Percentiles rank a stretch among this genome's conserved stretches.
Conservation (phyloP, 192 early-diverging fungal species). For the Coemansia sp. region DNA sequence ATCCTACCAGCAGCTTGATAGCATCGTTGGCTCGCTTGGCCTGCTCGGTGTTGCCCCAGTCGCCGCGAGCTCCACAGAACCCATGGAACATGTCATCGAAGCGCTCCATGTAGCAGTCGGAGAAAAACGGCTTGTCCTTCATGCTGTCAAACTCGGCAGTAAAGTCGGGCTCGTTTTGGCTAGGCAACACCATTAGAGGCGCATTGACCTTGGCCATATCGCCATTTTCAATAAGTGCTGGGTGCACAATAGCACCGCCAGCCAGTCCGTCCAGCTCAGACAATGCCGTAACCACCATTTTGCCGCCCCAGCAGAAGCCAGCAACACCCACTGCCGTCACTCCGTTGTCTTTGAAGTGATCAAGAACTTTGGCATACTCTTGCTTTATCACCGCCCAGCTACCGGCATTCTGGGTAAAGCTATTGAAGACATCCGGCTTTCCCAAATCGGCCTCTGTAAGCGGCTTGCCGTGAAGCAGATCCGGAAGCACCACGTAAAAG, state of each 20-base stretch:
- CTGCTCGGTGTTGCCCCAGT: slow-evolving; percentile 48
- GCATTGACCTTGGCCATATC: slow-evolving; percentile 55
- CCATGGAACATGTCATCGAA: slow-evolving; percentile 62
- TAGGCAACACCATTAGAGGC: slow-evolving; percentile 61
- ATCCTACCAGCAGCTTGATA: slow-evolving; percentile 53
- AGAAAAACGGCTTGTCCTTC: slow-evolving; percentile 52
- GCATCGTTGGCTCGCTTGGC: slow-evolving; percentile 56
- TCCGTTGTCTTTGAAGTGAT: slow-evolving; percentile 47
- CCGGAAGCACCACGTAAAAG: slow-evolving; percentile 65
- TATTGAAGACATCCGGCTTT: slow-evolving; percentile 33
- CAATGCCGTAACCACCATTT: slow-evolving; percentile 54
- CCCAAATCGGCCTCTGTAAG: slow-evolving; percentile 41
- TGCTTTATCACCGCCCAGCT: slow-evolving; percentile 29
- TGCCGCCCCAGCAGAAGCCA: slow-evolving; percentile 74
- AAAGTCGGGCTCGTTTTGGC: slow-evolving; percentile 60
- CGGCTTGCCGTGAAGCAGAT: slow-evolving; percentile 58
- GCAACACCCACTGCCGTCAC: slow-evolving; percentile 53
- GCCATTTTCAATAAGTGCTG: slow-evolving; percentile 56
- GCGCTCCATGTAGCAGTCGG: slow-evolving; percentile 54
- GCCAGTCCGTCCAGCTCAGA: slow-evolving; percentile 50
- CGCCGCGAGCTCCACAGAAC: slow-evolving; percentile 60
- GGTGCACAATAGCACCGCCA: slow-evolving; percentile 62
- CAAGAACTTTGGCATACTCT: slow-evolving; percentile 4
- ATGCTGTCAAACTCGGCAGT: slow-evolving; percentile 29
- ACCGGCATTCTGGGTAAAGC: slow-evolving; percentile 34